Evolutionary conservation across 1,284 basidiomycete species (phyloP), one percentile per base, ranked within the genome.

Genomic region (Naganishia albida): DNA sequence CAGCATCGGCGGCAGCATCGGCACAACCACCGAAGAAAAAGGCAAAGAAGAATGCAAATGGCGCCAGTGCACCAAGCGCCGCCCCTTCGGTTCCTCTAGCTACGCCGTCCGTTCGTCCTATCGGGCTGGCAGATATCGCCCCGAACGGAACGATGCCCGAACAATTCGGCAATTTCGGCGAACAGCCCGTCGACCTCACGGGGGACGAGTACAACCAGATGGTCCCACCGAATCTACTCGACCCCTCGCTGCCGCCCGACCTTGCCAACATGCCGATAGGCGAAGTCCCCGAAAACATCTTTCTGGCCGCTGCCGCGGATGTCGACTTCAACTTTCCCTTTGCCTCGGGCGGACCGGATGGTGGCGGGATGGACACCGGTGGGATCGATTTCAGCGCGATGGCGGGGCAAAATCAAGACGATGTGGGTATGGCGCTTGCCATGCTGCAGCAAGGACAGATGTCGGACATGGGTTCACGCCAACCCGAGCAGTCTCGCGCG

Each of bases 11-110:
- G 28, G n/a, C n/a, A 34, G 10, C 34, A 34, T n/a, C n/a, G n/a
- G n/a, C 16, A 18, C 39, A 60, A 23, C 55, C 64, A 12, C 49
- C 64, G 16, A 65, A 60, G 49, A 65, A 65, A 44, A 65, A 65
- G 50, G 55, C 38, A 48, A 65, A 65, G 55, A 65, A 65, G 55
- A 54, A 43, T 23, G 30, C 62, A 15, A n/a, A 18, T 18, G 20
- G 49, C 23, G 20, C 52, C 13, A 28, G 16, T 16, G 13, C 50
- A 23, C 30, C 30, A n/a, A 28, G 18, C 6, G 15, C 54, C 26
- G 26, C 46, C 13, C 13, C 40, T n/a, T 39, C 51, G 13, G 12
- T 23, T 34, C 6, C 57, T 8, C 25, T 60, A 20, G 57, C 44
- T 7, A 60, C 57, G 28, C 57, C 57, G 20, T 60, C 38, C 2